Evolutionary conservation across 257 asterid species (phyloP).

Genomic region (Ophiorrhiza pumila): DNA sequence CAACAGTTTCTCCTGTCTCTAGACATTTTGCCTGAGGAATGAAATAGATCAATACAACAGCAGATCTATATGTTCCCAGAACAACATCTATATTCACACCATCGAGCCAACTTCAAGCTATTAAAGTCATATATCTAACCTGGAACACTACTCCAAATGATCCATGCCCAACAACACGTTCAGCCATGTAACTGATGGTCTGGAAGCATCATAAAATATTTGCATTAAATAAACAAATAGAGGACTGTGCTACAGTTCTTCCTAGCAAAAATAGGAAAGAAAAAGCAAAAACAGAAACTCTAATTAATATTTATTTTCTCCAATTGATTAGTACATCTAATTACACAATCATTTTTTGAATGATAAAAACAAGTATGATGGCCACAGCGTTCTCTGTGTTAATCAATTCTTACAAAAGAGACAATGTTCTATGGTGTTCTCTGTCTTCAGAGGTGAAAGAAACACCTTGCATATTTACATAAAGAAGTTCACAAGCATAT

Average conservation of each 20-base stretch:
- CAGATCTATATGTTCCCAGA: background rate
- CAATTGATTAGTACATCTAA: background rate
- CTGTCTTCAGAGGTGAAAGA: background rate
- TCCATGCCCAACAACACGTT: constrained; percentile 87
- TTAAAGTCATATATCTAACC: constrained; percentile 33
- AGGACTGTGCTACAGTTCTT: background rate
- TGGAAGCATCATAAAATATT: constrained; percentile 26
- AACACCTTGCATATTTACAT: background rate
- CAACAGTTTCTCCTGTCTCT: constrained; percentile 91
- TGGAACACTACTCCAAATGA: constrained; percentile 93
- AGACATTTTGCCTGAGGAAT: constrained; percentile 83
- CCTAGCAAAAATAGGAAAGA: background rate
- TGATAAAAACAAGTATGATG: background rate
- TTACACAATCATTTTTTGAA: background rate
- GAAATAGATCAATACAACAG: constrained; percentile 22
- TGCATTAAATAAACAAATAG: background rate
- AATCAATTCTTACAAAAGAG: background rate
- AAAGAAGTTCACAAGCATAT: background rate
- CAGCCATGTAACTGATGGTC: constrained; percentile 95
- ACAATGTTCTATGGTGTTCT: background rate
- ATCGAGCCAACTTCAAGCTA: background rate
- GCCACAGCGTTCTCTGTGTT: background rate
- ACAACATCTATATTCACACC: background rate
- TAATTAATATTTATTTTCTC: background rate
- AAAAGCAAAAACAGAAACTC: background rate